Percentiles rank a stretch among this genome's conserved stretches.
Conservation (phyloP, 805 yeast species). For the Saccharomycopsis capsularis region DNA sequence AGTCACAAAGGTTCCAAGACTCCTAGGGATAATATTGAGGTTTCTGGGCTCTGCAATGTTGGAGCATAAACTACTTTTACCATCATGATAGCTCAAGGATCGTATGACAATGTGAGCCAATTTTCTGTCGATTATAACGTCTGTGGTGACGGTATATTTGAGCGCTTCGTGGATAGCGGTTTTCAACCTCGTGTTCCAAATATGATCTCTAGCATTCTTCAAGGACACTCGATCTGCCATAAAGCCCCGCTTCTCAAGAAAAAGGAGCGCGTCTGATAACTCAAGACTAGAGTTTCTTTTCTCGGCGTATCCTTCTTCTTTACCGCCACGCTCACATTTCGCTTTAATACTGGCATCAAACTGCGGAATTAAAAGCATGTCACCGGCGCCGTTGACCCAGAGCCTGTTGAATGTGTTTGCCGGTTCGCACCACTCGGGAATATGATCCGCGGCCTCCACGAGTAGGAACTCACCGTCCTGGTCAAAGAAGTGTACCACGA, state of each 20-base stretch:
- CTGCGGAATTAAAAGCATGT: slow-evolving; percentile 4
- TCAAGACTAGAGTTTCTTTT: background rate
- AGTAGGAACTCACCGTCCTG: slow-evolving; percentile 51
- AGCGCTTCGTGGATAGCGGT: too few relatives aligned
- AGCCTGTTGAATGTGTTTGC: slow-evolving; percentile 41
- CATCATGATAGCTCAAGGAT: slow-evolving; percentile 23
- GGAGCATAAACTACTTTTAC: too few relatives aligned
- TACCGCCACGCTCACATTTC: background rate
- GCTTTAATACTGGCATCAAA: background rate
- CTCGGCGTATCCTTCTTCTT: background rate
- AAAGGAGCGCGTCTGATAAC: background rate
- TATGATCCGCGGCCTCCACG: slow-evolving; percentile 39
- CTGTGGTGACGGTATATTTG: slow-evolving; percentile 24
- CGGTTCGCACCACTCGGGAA: slow-evolving; percentile 45
- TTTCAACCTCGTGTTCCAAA: too few relatives aligned
- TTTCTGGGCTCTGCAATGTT: too few relatives aligned
- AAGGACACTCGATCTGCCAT: too few relatives aligned
- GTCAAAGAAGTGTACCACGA: slow-evolving; percentile 43
- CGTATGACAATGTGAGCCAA: slow-evolving; percentile 18
- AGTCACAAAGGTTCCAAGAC: slow-evolving; percentile 1
- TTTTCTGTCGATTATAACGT: slow-evolving; percentile 21
- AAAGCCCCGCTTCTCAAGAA: background rate
- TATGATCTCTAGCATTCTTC: too few relatives aligned
- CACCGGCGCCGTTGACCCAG: slow-evolving; percentile 39
- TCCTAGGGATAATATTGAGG: background rate